phyloP scores from a whole-genome alignment of 176 grass and related monocot species.

The Rhipidocladum racemiflorum region DNA sequence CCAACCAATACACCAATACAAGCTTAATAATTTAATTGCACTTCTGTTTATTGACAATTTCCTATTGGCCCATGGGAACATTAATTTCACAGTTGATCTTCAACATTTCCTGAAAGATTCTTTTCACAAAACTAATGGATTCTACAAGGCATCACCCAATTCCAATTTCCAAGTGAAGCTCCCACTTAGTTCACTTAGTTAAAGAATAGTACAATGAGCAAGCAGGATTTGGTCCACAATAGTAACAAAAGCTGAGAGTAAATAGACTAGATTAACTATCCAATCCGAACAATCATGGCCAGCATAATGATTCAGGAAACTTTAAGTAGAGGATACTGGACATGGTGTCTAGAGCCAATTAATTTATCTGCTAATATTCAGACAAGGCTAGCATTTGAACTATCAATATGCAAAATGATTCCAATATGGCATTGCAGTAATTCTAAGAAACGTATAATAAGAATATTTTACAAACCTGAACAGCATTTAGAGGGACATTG shows the following conservation, averaged over 20 bases:
- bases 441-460: neutral
- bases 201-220: neutral
- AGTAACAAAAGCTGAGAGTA: neutral
- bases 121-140: neutral
- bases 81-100: conserved; percentile 21
- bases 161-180: conserved; percentile 9
- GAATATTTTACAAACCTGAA: conserved; percentile 67
- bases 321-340: neutral
- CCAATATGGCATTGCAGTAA: neutral
- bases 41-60: conserved; percentile 6
- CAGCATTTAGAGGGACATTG: conserved; percentile 92
- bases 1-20: conserved; percentile 21
- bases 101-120: neutral
- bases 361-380: conserved; percentile 11
- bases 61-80: neutral
- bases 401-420: neutral
- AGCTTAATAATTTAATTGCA: neutral
- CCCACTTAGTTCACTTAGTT: neutral
- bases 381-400: conserved; percentile 5
- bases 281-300: neutral
- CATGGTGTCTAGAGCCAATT: neutral
- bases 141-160: neutral
- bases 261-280: neutral
- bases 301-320: conserved; percentile 11
- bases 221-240: neutral